Evolutionary conservation across 1,284 basidiomycete species (phyloP).

Genomic region (Marasmius sp.): DNA sequence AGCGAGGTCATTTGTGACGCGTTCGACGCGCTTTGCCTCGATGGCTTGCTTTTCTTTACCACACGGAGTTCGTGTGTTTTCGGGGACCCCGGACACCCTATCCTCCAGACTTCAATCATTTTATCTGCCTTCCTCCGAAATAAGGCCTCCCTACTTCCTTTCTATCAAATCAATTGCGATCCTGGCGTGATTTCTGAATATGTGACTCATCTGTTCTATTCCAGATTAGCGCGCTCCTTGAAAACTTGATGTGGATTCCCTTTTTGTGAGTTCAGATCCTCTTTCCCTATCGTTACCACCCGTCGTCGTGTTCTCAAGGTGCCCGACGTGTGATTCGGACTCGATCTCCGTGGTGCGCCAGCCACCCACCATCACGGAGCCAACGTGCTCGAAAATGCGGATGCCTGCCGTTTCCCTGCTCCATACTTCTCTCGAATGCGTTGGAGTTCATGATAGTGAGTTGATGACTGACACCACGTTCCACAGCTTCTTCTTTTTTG

Average conservation of each 20-base stretch:
- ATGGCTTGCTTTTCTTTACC: background rate
- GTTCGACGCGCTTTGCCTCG: background rate
- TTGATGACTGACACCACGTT: background rate
- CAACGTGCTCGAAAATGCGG: too few species aligned
- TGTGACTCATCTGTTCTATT: background rate
- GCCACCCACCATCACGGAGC: too few species aligned
- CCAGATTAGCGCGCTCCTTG: slow-evolving; percentile 41
- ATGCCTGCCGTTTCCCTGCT: background rate
- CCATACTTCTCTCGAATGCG: background rate
- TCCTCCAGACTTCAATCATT: background rate
- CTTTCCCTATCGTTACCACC: background rate
- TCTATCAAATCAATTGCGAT: background rate
- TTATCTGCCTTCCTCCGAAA: background rate
- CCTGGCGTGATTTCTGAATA: background rate
- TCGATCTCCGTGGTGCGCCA: too few species aligned
- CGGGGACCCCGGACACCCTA: slow-evolving; percentile 8
- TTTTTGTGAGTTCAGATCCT: slow-evolving; percentile 62
- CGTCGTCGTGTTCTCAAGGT: background rate
- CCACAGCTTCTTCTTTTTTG: slow-evolving; percentile 80
- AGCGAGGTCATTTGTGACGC: background rate
- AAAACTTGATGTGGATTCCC: slow-evolving; percentile 79
- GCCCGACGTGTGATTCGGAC: background rate
- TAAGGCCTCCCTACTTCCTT: background rate
- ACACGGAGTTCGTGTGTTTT: background rate
- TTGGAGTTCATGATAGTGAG: background rate